These are phyloP conservation scores for Stevia rebaudiana DNA, from an alignment of 140 eudicot genomes.

Conservation along the genomic window DNA sequence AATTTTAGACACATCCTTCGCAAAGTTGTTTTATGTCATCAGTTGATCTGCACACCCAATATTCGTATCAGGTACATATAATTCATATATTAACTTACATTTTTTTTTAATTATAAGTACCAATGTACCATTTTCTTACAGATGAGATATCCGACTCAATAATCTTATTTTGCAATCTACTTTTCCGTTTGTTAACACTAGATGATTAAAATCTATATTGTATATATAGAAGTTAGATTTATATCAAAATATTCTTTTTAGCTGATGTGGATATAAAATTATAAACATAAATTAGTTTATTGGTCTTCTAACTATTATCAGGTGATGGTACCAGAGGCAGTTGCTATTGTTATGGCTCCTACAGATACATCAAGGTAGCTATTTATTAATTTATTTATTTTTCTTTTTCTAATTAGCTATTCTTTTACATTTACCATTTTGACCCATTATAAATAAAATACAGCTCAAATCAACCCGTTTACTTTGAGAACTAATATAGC, in stretches of 20 bases:
- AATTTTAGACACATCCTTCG: conserved; percentile 68
- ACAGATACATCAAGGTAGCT: conserved; percentile 53
- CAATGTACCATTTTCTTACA: not conserved
- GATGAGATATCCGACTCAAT: not conserved
- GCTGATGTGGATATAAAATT: not conserved
- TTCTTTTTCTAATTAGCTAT: not conserved
- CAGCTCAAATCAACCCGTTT: not conserved
- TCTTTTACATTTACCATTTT: not conserved
- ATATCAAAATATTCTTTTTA: not conserved
- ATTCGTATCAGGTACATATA: conserved; percentile 70
- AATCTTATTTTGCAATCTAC: not conserved
- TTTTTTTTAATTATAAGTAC: not conserved
- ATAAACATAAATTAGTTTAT: not conserved
- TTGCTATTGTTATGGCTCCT: conserved; percentile 75
- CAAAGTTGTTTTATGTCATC: conserved; percentile 81
- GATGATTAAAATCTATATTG: not conserved
- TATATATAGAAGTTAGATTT: conserved; percentile 1
- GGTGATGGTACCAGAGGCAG: conserved; percentile 82
- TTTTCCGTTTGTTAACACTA: not conserved
- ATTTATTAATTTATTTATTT: not conserved
- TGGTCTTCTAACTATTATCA: conserved; percentile 13
- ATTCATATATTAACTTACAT: conserved; percentile 4
- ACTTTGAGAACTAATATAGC: not conserved
- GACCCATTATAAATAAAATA: not conserved
- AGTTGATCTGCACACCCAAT: conserved; percentile 66